phyloP scores from a whole-genome alignment of 2,329 filamentous ascomycete species.

The Pseudopyricularia javanii region DNA sequence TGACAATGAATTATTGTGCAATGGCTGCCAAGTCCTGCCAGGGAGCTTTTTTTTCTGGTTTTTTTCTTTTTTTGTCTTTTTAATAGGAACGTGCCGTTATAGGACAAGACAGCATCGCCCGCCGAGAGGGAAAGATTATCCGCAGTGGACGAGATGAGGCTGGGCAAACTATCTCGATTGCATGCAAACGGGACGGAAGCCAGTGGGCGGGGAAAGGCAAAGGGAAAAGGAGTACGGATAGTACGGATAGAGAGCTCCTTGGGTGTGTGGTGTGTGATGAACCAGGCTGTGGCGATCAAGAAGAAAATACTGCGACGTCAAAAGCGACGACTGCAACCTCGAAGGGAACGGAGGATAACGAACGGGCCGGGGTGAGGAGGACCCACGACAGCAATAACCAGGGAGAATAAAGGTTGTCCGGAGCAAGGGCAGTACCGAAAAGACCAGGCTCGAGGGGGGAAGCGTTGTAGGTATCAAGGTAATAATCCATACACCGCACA shows the following conservation, averaged over 20 bases:
- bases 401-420: too few species aligned
- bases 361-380: background rate
- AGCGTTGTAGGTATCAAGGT: too few species aligned
- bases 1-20: background rate
- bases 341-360: background rate
- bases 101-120: background rate
- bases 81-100: slow-evolving; percentile 1
- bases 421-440: too few species aligned
- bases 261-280: background rate
- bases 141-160: background rate
- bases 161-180: background rate
- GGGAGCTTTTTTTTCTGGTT: background rate
- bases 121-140: slow-evolving; percentile 2
- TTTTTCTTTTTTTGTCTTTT: background rate
- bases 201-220: background rate
- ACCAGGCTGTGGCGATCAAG: background rate
- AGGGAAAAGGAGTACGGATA: background rate
- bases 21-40: background rate
- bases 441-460: too few species aligned
- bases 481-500: too few species aligned
- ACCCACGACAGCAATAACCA: too few species aligned
- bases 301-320: background rate
- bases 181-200: background rate
- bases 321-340: background rate
- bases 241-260: too few species aligned